These are phyloP conservation scores for Wickerhamiella musiphila DNA, from an alignment of 805 yeast species.

Conservation along the genomic window DNA sequence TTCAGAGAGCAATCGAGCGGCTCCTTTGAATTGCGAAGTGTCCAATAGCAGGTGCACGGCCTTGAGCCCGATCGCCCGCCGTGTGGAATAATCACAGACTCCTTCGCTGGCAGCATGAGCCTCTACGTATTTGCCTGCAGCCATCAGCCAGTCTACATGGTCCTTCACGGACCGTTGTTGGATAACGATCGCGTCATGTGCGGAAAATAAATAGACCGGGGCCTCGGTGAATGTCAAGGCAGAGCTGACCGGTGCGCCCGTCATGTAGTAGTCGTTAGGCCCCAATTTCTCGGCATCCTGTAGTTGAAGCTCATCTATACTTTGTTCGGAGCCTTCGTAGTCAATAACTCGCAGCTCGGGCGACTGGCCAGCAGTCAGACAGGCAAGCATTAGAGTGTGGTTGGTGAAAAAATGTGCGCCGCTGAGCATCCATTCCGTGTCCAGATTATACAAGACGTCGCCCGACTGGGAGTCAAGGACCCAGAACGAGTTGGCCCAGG, in stretches of 20 bases:
- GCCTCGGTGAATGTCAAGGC: too few species aligned
- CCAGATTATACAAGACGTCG: background rate
- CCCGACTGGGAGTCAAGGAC: slow-evolving; percentile 23
- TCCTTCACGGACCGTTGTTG: slow-evolving; percentile 55
- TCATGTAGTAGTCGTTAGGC: slow-evolving; percentile 47
- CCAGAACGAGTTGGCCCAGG: slow-evolving; percentile 78
- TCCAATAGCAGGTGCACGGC: slow-evolving; percentile 25
- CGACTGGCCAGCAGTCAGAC: slow-evolving; percentile 24
- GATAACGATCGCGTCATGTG: slow-evolving; percentile 66
- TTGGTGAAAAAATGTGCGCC: slow-evolving; percentile 67
- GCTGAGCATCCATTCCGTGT: slow-evolving; percentile 32
- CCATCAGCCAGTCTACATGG: slow-evolving; percentile 54
- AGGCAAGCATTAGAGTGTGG: slow-evolving; percentile 45
- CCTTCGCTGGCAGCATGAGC: slow-evolving; percentile 35
- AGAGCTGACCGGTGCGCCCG: too few species aligned
- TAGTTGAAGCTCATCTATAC: slow-evolving; percentile 63
- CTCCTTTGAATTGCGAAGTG: slow-evolving; percentile 35
- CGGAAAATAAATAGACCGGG: slow-evolving; percentile 53
- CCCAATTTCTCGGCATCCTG: slow-evolving; percentile 42
- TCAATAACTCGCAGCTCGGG: slow-evolving; percentile 62
- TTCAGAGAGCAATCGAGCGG: slow-evolving; percentile 31
- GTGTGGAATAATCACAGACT: background rate
- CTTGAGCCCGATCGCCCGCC: slow-evolving; percentile 37
- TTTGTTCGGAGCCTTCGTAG: slow-evolving; percentile 50
- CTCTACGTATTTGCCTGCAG: slow-evolving; percentile 33